Conservation (phyloP, 1,284 basidiomycete species). For the Rhizoctonia solani region DNA sequence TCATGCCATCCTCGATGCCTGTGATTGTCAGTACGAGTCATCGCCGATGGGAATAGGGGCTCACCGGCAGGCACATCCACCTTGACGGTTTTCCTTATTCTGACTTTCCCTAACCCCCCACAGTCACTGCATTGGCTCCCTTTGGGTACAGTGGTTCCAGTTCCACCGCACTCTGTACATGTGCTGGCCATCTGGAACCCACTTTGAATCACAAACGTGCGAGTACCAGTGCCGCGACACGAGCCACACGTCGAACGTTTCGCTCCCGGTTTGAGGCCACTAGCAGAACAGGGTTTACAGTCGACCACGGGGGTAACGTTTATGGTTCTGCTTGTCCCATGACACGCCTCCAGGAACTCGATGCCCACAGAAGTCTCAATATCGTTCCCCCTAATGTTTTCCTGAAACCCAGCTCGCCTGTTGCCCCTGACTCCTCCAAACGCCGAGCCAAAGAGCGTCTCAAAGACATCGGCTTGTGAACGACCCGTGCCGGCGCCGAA, state of each 20-base stretch:
- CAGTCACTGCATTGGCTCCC: conserved; percentile 82
- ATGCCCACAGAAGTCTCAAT: conserved; percentile 80
- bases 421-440: conserved; percentile 57
- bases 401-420: conserved; percentile 53
- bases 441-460: conserved; percentile 78
- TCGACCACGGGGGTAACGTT: conserved; percentile 81
- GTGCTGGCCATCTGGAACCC: conserved; percentile 98
- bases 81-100: conserved; percentile 75
- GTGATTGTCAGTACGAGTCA: conserved; percentile 3
- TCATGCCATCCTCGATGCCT: conserved; percentile 98
- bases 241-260: conserved; percentile 79
- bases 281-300: conserved; percentile 84
- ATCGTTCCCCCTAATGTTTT: conserved; percentile 75
- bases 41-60: conserved; percentile 42
- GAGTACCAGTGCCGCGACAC: conserved; percentile 87
- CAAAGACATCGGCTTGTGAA: conserved; percentile 74
- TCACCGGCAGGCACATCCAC: conserved; percentile 86
- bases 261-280: conserved; percentile 85
- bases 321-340: conserved; percentile 81
- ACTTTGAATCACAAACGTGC: conserved; percentile 88
- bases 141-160: conserved; percentile 79
- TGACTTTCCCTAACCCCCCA: conserved; percentile 86
- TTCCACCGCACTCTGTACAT: conserved; percentile 84
- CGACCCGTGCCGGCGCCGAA: conserved; percentile 63
- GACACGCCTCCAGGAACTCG: conserved; percentile 91